Conservation (phyloP, 2,329 filamentous ascomycete genomes). For the Niveomyces coronatus region DNA sequence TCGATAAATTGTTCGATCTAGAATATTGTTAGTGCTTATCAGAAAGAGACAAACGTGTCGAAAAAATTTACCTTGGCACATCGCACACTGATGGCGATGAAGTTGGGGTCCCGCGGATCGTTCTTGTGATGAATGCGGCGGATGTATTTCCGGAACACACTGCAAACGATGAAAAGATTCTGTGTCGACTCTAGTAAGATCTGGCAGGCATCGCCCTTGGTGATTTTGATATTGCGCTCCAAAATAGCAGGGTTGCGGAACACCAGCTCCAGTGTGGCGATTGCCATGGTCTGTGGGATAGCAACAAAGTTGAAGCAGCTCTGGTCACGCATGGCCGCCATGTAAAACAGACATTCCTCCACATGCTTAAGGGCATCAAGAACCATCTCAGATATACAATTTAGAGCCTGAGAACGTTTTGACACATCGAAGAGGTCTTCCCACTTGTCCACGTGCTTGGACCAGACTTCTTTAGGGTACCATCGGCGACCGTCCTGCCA, state of each 20-base stretch:
- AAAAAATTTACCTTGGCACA: conserved; percentile 60
- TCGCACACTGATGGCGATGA: conserved; percentile 79
- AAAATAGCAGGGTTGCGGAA: conserved; percentile 89
- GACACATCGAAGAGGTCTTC: conserved; percentile 81
- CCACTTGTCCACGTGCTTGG: conserved; percentile 82
- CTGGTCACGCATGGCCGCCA: conserved; percentile 89
- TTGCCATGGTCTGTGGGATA: conserved; percentile 95
- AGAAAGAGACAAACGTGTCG: not conserved
- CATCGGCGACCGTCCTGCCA: conserved; percentile 78
- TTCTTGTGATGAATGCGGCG: conserved; percentile 88
- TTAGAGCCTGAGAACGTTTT: conserved; percentile 65
- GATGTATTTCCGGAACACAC: conserved; percentile 68
- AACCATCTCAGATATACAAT: conserved; percentile 90
- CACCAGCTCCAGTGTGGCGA: conserved; percentile 82
- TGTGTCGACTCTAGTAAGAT: conserved; percentile 91
- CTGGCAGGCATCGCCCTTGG: conserved; percentile 83
- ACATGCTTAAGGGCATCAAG: conserved; percentile 77
- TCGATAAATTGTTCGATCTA: conserved; percentile 95
- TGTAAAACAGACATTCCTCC: conserved; percentile 95
- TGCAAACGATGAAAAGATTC: conserved; percentile 71
- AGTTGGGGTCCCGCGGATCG: conserved; percentile 85
- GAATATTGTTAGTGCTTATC: conserved; percentile 11
- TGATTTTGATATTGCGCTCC: conserved; percentile 86
- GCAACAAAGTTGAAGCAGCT: conserved; percentile 98
- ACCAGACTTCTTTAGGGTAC: conserved; percentile 96